Evolutionary conservation across 805 yeast species (phyloP).

Genomic region (Tetrapisispora taiwanensis): DNA sequence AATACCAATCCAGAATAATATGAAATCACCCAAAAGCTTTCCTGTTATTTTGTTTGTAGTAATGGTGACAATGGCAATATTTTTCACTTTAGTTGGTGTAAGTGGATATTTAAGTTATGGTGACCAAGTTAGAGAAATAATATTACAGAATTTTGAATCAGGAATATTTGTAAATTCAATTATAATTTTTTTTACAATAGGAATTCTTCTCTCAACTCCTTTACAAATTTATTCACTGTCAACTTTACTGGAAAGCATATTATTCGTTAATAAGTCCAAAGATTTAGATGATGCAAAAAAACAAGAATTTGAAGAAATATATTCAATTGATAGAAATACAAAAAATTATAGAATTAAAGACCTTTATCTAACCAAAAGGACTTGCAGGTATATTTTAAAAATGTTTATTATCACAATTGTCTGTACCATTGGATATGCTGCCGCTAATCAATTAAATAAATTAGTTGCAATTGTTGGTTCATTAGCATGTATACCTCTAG

Average conservation of each 20-base stretch:
- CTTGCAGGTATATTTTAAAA: constrained; percentile 51
- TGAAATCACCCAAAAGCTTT: constrained; percentile 64
- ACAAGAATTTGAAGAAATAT: constrained; percentile 45
- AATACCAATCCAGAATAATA: constrained; percentile 73
- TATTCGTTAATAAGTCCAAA: constrained; percentile 30
- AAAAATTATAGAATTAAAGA: constrained; percentile 38
- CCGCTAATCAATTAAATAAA: constrained; percentile 57
- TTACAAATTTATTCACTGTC: constrained; percentile 72
- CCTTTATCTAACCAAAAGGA: neutral
- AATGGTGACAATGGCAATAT: constrained; percentile 47
- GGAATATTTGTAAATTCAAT: constrained; percentile 51
- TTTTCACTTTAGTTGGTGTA: constrained; percentile 55
- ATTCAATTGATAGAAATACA: constrained; percentile 4
- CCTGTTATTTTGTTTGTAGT: constrained; percentile 58
- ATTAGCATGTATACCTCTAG: constrained; percentile 77
- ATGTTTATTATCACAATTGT: constrained; percentile 43
- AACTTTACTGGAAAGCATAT: constrained; percentile 53
- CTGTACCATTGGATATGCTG: constrained; percentile 50
- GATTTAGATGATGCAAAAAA: neutral
- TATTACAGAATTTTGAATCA: constrained; percentile 55
- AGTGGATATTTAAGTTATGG: constrained; percentile 69
- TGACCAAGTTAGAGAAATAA: constrained; percentile 50
- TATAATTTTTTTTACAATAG: constrained; percentile 63
- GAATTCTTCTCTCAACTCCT: constrained; percentile 70
- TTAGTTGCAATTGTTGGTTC: constrained; percentile 78